Evolutionary conservation across 805 yeast species (phyloP), one percentile per base, ranked within the genome.

Genomic region (Candida bentonensis): DNA sequence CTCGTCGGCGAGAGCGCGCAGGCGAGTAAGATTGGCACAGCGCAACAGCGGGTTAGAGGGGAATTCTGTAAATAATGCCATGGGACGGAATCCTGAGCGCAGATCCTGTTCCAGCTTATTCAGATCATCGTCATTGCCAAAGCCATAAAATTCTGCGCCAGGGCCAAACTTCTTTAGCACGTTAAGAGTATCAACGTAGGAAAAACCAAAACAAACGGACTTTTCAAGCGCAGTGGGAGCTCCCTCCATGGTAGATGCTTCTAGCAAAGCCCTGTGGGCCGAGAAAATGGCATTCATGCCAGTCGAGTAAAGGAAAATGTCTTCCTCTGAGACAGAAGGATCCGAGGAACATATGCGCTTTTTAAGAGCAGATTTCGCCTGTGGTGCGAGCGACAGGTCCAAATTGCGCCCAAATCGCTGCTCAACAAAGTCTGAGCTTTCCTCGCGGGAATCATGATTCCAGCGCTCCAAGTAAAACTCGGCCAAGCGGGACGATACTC

Each of bases 171-270:
- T 89, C 55, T 73, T 72, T 54, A 92, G 68, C 47, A 92, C 78
- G 53, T 84, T 85, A 45, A 86, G 69, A 0, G 97, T 88, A 60
- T 92, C 97, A 23, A 85, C 92, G 61, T 89, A 92, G 4, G 97
- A 96, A 64, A 88, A 87, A 1, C 99, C 99, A 62, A 84, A 89
- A 63, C 95, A 86, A 2, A 87, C 94, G 1, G 94, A 78, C 59
- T 84, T 85, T 11, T 30, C 17, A 9, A 17, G 13, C 5, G 36
- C 7, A 7, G 36, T 30, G 11, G 36, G 36, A 9, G 36, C 36
- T 11, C 36, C 36, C 21, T 47, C 49, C 25, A 53, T 49, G 11
- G 57, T 53, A 15, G 42, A 40, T 22, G 50, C 49, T 26, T 47
- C 55, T 48, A 59, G 52, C 17, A 56, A 46, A 3, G 44, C 60